A percentile compares a stretch with the other conserved stretches of the same genome.
These are phyloP conservation scores for Coniella vitis DNA, from an alignment of 2,329 filamentous ascomycete genomes.

Conservation along the genomic window DNA sequence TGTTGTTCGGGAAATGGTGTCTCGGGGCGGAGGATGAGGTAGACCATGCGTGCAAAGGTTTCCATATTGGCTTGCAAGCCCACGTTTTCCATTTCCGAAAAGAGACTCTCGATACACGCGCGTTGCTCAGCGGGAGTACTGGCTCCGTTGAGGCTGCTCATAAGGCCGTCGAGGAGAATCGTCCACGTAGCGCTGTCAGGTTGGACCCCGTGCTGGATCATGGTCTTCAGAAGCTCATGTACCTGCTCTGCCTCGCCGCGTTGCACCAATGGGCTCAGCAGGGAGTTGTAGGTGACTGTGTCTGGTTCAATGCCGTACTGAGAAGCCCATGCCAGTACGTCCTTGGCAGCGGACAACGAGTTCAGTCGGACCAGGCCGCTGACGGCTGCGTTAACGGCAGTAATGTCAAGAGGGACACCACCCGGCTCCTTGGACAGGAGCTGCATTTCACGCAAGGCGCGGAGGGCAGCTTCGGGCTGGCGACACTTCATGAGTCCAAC, in stretches of 20 bases:
- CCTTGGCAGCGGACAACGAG: slow-evolving; percentile 41
- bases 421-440: slow-evolving; percentile 25
- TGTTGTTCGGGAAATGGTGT: too few relatives aligned
- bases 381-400: slow-evolving; percentile 64
- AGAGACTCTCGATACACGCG: slow-evolving; percentile 43
- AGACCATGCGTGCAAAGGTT: slow-evolving; percentile 64
- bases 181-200: slow-evolving; percentile 67
- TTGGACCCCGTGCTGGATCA: slow-evolving; percentile 48
- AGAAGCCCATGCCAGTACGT: slow-evolving; percentile 53
- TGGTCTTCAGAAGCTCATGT: slow-evolving; percentile 47
- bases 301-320: slow-evolving; percentile 49
- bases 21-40: slow-evolving; percentile 54
- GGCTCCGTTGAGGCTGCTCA: slow-evolving; percentile 34
- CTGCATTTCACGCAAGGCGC: slow-evolving; percentile 60
- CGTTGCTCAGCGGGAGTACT: slow-evolving; percentile 41
- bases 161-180: slow-evolving; percentile 58
- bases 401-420: slow-evolving; percentile 33
- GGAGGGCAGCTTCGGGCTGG: slow-evolving; percentile 49
- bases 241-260: slow-evolving; percentile 41
- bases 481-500: slow-evolving; percentile 55
- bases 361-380: slow-evolving; percentile 49
- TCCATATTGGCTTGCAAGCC: slow-evolving; percentile 54
- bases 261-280: slow-evolving; percentile 55
- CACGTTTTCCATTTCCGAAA: slow-evolving; percentile 49
- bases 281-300: slow-evolving; percentile 58